Evolutionary conservation across 2,329 filamentous ascomycete genomes (phyloP).

Genomic region (Trichoderma sp.): DNA sequence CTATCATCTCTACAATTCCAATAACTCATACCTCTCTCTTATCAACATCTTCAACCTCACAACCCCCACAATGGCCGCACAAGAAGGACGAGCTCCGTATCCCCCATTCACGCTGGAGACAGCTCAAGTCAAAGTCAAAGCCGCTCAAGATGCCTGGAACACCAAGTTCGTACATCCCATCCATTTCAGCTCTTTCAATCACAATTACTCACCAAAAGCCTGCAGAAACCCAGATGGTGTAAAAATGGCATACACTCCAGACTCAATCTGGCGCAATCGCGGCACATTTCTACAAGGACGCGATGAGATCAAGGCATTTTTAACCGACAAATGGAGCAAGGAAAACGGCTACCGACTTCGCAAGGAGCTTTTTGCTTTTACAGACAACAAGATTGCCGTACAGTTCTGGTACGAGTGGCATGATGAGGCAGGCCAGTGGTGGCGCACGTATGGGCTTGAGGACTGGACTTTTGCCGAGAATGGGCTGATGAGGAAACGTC

Average conservation of each 20-base stretch:
- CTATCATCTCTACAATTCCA: background rate
- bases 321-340: slow-evolving; percentile 70
- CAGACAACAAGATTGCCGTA: slow-evolving; percentile 73
- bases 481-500: slow-evolving; percentile 69
- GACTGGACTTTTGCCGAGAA: slow-evolving; percentile 74
- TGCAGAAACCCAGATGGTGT: slow-evolving; percentile 62
- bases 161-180: slow-evolving; percentile 51
- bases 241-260: slow-evolving; percentile 70
- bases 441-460: slow-evolving; percentile 81
- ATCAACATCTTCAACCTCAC: background rate
- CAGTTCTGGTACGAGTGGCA: slow-evolving; percentile 90
- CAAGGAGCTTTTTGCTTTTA: slow-evolving; percentile 81
- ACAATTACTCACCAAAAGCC: background rate
- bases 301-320: slow-evolving; percentile 63
- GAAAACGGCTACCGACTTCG: slow-evolving; percentile 72
- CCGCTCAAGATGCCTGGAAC: slow-evolving; percentile 82
- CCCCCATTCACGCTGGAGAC: slow-evolving; percentile 75
- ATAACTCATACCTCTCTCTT: background rate
- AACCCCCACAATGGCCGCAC: background rate
- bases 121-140: slow-evolving; percentile 75
- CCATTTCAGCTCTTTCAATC: too few relatives aligned
- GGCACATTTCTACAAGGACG: slow-evolving; percentile 67
- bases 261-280: slow-evolving; percentile 80
- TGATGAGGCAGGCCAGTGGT: slow-evolving; percentile 72
- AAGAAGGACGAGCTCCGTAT: slow-evolving; percentile 40